These are phyloP conservation scores for Ajuga reptans DNA, from an alignment of 305 asterid species.

Conservation along the genomic window DNA sequence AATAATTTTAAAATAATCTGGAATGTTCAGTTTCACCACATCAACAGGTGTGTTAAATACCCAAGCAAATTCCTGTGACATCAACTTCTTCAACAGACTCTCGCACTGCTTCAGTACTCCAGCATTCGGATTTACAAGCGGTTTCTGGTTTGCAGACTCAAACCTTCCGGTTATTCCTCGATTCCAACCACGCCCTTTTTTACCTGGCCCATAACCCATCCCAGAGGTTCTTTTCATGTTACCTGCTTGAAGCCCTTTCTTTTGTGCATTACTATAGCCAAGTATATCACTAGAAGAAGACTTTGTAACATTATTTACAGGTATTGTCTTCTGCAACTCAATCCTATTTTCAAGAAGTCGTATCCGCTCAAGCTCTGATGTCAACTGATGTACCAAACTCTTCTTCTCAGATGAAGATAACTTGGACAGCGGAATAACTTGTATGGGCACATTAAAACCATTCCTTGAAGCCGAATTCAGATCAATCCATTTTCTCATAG, in stretches of 20 bases:
- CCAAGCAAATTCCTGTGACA: conserved; percentile 52
- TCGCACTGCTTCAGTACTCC: conserved; percentile 56
- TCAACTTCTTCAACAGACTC: conserved; percentile 59
- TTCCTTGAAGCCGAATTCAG: conserved; percentile 60
- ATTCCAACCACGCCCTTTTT: conserved; percentile 45
- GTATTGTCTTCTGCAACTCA: conserved; percentile 33
- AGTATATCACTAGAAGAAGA: conserved; percentile 49
- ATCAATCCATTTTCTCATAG: conserved; percentile 62
- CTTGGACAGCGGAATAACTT: conserved; percentile 47
- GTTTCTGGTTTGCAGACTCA: conserved; percentile 30
- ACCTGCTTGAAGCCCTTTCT: conserved; percentile 33
- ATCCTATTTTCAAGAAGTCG: conserved; percentile 43
- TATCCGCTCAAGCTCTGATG: conserved; percentile 66
- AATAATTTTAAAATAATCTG: conserved; percentile 62
- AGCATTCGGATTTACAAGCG: conserved; percentile 28
- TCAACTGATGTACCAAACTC: conserved; percentile 44
- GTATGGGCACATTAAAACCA: conserved; percentile 66
- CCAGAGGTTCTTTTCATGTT: conserved; percentile 36
- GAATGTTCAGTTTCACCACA: conserved; percentile 50
- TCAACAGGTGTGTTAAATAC: conserved; percentile 77
- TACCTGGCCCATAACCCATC: conserved; percentile 29
- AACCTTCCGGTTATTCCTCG: conserved; percentile 60
- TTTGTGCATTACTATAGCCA: conserved; percentile 34
- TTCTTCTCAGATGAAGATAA: conserved; percentile 51
- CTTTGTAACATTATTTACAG: conserved; percentile 33